Evolutionary conservation across 805 yeast species (phyloP).

Genomic region (Alloascoidea hylecoeti): DNA sequence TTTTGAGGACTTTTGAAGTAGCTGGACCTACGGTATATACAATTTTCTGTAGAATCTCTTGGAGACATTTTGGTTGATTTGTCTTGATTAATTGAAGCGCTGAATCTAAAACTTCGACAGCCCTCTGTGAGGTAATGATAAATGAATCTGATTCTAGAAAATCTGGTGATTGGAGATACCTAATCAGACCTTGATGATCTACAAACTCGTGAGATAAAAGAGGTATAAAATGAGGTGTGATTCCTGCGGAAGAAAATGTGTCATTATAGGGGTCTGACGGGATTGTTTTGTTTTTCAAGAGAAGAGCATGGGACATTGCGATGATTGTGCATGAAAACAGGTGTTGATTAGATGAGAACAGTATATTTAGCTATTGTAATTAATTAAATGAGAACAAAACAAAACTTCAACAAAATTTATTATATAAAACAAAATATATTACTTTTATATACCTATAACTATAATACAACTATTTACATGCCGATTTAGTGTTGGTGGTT

Average conservation of each 20-base stretch:
- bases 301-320: constrained; percentile 14
- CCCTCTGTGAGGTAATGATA: constrained; percentile 82
- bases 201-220: constrained; percentile 51
- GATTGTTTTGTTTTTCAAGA: constrained; percentile 59
- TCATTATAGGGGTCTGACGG: constrained; percentile 57
- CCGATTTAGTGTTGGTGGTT: no score
- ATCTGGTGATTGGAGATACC: constrained; percentile 26
- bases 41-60: constrained; percentile 15
- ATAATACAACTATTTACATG: no score
- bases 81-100: constrained; percentile 8
- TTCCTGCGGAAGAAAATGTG: constrained; percentile 21
- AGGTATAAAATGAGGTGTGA: constrained; percentile 50
- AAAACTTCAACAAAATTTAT: no score
- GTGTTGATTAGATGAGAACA: no score
- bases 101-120: constrained; percentile 60
- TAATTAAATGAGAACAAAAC: no score
- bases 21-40: constrained; percentile 91
- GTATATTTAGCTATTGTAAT: no score
- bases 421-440: no score
- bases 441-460: no score
- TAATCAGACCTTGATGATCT: constrained; percentile 28
- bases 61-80: constrained; percentile 9
- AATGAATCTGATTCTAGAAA: constrained; percentile 33
- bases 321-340: no score
- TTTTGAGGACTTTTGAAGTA: constrained; percentile 42